A percentile compares a stretch with the other conserved stretches of the same genome.
Conservation (phyloP, 768 basidiomycete genomes). For the Suillus placidus region DNA sequence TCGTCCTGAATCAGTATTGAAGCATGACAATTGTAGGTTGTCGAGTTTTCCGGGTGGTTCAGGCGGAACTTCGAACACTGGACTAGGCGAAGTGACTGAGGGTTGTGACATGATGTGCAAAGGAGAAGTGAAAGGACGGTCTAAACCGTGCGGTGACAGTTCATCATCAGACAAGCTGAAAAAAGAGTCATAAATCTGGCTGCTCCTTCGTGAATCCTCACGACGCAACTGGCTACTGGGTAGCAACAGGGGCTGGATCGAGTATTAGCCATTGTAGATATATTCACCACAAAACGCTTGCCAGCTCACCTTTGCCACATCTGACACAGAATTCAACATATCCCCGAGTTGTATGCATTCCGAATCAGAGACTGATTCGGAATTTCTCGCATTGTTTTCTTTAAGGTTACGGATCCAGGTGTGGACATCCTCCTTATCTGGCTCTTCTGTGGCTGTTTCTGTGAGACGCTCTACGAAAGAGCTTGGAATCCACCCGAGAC, state of each 20-base stretch:
- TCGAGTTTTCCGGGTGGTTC: constrained; percentile 1
- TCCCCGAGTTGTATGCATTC: not conserved
- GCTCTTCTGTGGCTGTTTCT: constrained; percentile 3
- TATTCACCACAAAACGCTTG: not conserved
- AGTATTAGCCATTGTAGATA: not conserved
- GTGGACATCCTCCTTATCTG: constrained; percentile 6
- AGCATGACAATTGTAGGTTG: not conserved
- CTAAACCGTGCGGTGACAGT: constrained; percentile 10
- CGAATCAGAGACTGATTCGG: not conserved
- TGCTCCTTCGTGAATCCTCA: not conserved
- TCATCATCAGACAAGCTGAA: constrained; percentile 14
- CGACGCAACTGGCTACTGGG: not conserved
- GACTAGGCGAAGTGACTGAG: constrained; percentile 36
- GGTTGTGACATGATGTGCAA: constrained; percentile 31
- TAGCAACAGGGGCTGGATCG: not conserved
- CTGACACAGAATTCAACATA: not conserved
- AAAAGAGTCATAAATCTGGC: constrained; percentile 10
- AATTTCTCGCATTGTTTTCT: constrained; percentile 46
- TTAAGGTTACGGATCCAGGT: constrained; percentile 43
- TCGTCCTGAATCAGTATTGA: not conserved
- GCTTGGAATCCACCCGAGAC: constrained; percentile 77
- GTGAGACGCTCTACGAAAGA: constrained; percentile 62
- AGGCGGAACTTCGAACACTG: constrained; percentile 17
- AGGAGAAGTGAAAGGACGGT: constrained; percentile 39
- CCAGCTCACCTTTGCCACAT: not conserved